Base-by-base conservation (phyloP, 2,329 filamentous ascomycete genomes). In the Colletotrichum gloeosporioides region DNA sequence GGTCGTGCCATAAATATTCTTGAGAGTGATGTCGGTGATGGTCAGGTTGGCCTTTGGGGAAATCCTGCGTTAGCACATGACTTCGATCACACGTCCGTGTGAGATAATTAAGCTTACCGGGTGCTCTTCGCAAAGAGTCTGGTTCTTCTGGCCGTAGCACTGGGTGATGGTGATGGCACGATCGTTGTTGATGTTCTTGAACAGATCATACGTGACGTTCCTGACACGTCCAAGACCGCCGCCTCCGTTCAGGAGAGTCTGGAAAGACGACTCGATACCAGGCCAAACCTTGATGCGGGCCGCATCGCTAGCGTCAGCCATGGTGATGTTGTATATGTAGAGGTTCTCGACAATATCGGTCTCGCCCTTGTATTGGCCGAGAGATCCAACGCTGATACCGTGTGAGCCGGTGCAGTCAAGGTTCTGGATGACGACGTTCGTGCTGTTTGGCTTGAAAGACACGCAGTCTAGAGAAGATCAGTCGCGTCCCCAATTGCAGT, bases 221-320 rank as follows among this genome's bases (percentile, higher is more conserved):
- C 86, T 86, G 34, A 93, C 90, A 44, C 84, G 83, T 32, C 91
- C 78, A 7, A 71, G 72, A 22, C 91, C 91, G n/a, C 91, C 91
- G 32, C 91, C 91, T n/a, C 91, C 91, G 82, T 92, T 90, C 0
- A 92, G 86, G 72, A 92, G 89, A 22, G 87, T 89, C 12, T 88
- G 90, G 12, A 92, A 83, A 0, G 87, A 88, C 3, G 90, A 87
- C 3, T 78, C 75, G 16, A 85, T 79, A 39, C 90, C 90, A 1
- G 91, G 91, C 91, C 91, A 93, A 78, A 92, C 93, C 83, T 95
- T 95, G 85, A 95, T 94, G 73, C 93, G 91, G 0, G 93, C 93
- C 32, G 92, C 93, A 77, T 94, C 91, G 71, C 89, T 86, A 2
- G 90, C 89, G 78, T 93, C 91, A 69, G 87, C 86, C 88, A 92